These are phyloP conservation scores for Schizochytrium sp. DNA, from an alignment of 108 stramenopile species.

Conservation along the genomic window DNA sequence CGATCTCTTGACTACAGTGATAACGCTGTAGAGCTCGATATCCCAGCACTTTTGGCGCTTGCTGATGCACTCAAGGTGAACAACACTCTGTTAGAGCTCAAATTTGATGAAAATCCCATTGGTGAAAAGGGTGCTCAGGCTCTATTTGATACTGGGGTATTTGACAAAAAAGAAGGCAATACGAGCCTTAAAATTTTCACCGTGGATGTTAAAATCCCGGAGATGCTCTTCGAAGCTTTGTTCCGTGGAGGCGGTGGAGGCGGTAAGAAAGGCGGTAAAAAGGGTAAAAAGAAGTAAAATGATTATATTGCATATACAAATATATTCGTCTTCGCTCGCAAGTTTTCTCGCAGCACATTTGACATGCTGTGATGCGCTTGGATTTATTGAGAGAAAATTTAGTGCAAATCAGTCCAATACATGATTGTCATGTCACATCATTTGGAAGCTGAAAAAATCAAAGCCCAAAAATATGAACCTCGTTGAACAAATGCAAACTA, in stretches of 20 bases:
- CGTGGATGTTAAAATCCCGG: conserved; percentile 23
- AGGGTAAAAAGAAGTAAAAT: conserved; percentile 50
- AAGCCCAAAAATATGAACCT: neutral
- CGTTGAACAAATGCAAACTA: neutral
- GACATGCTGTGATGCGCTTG: neutral
- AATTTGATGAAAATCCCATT: conserved; percentile 19
- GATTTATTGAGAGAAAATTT: neutral
- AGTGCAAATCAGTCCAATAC: neutral
- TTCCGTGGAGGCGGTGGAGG: conserved; percentile 51
- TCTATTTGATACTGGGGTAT: conserved; percentile 8
- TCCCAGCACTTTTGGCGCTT: neutral
- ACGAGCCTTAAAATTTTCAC: conserved; percentile 23
- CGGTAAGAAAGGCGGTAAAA: conserved; percentile 23
- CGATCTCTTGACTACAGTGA: conserved; percentile 22
- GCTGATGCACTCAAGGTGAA: conserved; percentile 28
- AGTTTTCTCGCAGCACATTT: neutral
- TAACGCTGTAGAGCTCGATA: conserved; percentile 16
- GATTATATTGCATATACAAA: neutral
- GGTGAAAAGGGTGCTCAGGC: conserved; percentile 1
- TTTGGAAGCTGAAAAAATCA: neutral
- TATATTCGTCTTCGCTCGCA: neutral
- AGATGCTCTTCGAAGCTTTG: conserved; percentile 15
- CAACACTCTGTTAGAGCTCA: conserved; percentile 15
- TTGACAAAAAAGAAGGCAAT: conserved; percentile 45
- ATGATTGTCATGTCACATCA: neutral